Conservation (phyloP, 2,329 filamentous ascomycete species). For the Alternaria metachromatica region DNA sequence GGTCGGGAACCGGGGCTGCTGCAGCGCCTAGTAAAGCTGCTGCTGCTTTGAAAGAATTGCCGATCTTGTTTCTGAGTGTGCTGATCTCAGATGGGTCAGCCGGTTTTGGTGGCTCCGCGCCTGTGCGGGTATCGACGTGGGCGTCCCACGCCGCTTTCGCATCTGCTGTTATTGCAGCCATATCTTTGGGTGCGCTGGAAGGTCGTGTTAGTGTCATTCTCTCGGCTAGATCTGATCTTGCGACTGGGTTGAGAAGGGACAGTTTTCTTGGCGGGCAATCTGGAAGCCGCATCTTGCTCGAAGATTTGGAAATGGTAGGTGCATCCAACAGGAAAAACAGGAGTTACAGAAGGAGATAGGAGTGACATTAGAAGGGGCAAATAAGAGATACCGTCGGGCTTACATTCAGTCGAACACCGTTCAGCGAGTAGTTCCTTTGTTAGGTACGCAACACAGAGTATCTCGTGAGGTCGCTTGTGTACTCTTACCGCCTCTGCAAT, state of each 20-base stretch:
- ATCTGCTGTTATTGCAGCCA: constrained; percentile 19
- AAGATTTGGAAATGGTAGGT: not conserved
- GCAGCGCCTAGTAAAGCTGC: constrained; percentile 39
- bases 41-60: constrained; percentile 36
- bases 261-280: not conserved
- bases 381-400: not conserved
- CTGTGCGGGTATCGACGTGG: constrained; percentile 44
- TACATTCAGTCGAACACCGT: not conserved
- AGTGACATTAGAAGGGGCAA: not conserved
- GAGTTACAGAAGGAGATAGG: not conserved
- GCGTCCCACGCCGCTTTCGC: constrained; percentile 34
- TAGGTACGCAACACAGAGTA: not conserved
- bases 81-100: constrained; percentile 43
- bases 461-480: not conserved
- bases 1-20: constrained; percentile 37
- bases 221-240: not conserved
- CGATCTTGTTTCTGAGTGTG: constrained; percentile 40
- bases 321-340: not conserved
- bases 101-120: constrained; percentile 33
- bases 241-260: not conserved
- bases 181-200: constrained; percentile 11
- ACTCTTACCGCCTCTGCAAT: not conserved
- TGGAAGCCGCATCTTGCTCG: not conserved
- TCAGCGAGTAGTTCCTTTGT: not conserved
- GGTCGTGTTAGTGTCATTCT: not conserved